Conservation (phyloP, 1,284 basidiomycete genomes). For the Cystobasidium sp. region DNA sequence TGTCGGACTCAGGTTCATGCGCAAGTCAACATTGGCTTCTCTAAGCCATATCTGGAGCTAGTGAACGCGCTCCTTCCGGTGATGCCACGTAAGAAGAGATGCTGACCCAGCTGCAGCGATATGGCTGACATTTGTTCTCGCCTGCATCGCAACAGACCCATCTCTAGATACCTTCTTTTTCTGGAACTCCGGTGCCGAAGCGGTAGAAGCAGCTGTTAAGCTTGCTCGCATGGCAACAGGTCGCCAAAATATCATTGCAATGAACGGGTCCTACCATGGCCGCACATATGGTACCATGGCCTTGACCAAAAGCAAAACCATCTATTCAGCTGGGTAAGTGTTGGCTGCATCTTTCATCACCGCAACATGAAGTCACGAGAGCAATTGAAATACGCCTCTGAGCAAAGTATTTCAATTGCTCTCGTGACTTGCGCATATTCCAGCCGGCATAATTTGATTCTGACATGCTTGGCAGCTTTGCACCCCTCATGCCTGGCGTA, state of each 20-base stretch:
- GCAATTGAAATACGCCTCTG: no score
- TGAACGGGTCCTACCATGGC: slow-evolving; percentile 88
- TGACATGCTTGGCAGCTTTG: slow-evolving; percentile 6
- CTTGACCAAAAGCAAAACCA: slow-evolving; percentile 86
- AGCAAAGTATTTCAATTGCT: no score
- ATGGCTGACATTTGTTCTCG: neutral
- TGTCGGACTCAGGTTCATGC: slow-evolving; percentile 12
- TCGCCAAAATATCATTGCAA: slow-evolving; percentile 82
- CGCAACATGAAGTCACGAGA: no score
- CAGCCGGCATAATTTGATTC: neutral
- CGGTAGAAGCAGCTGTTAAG: slow-evolving; percentile 80
- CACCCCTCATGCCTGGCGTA: slow-evolving; percentile 65
- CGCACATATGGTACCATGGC: slow-evolving; percentile 77
- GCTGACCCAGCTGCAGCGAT: neutral
- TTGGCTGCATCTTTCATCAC: slow-evolving; percentile 52
- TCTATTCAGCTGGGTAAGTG: slow-evolving; percentile 80
- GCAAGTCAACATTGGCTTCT: slow-evolving; percentile 78
- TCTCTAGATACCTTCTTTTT: slow-evolving; percentile 94
- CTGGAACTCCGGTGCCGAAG: slow-evolving; percentile 85
- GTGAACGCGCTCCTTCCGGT: slow-evolving; percentile 76
- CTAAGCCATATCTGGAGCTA: slow-evolving; percentile 74
- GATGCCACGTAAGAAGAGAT: slow-evolving; percentile 45
- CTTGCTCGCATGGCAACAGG: slow-evolving; percentile 73
- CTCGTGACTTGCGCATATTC: no score
- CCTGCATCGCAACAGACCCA: slow-evolving; percentile 61